Percentiles rank a stretch among this genome's conserved stretches.
These are phyloP conservation scores for Monilinia laxa DNA, from an alignment of 2,329 filamentous ascomycete species.

Conservation along the genomic window DNA sequence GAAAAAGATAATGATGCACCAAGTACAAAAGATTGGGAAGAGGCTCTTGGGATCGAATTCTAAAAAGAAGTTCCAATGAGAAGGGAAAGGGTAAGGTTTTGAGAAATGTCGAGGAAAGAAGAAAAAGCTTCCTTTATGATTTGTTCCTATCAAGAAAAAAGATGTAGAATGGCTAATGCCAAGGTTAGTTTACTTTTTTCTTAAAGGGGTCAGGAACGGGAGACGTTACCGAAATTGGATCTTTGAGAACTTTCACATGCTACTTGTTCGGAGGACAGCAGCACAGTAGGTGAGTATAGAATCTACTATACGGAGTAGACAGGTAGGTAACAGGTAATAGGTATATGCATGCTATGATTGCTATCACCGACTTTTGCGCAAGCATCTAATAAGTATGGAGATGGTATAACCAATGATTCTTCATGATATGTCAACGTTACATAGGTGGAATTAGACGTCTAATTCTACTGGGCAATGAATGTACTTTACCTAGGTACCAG, in stretches of 20 bases:
- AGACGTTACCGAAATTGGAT: constrained; percentile 23
- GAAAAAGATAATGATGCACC: constrained; percentile 12
- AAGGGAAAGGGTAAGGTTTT: background rate
- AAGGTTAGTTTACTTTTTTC: constrained; percentile 14
- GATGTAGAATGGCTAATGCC: constrained; percentile 3
- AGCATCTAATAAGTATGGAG: background rate
- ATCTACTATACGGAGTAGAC: no score
- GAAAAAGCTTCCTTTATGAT: constrained; percentile 20
- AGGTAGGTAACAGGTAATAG: no score
- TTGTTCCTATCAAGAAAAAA: constrained; percentile 6
- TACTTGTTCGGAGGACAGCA: background rate
- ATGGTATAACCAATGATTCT: background rate
- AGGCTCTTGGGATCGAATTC: background rate
- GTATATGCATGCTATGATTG: background rate
- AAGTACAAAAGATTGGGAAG: background rate
- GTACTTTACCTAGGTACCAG: background rate
- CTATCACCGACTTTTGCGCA: constrained; percentile 17
- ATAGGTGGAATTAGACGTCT: background rate
- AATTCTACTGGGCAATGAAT: background rate
- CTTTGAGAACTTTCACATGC: constrained; percentile 4
- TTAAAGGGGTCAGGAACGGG: constrained; percentile 17
- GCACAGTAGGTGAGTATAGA: no score
- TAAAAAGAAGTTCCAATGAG: background rate
- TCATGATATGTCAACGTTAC: background rate
- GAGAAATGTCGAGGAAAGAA: background rate